Evolutionary conservation across 2,329 filamentous ascomycete species (phyloP).

Genomic region (Alternaria hordeiaustralica): DNA sequence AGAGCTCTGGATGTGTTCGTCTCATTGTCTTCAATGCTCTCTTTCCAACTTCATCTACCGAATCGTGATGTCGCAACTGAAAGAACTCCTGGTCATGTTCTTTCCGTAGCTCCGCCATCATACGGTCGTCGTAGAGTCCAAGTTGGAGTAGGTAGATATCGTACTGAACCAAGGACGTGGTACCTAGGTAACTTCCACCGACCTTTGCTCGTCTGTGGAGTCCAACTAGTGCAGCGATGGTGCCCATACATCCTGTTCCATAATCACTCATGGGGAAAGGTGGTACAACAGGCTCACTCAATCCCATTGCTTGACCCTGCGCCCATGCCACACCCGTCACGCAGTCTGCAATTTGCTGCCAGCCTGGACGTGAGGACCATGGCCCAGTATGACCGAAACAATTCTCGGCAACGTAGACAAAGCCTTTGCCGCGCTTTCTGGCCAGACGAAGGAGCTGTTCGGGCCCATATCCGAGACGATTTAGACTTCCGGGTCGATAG

Average conservation of each 20-base stretch:
- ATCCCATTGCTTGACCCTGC: constrained; percentile 68
- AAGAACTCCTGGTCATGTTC: constrained; percentile 62
- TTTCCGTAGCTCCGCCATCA: constrained; percentile 61
- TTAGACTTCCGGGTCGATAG: constrained; percentile 71
- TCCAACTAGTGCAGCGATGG: constrained; percentile 69
- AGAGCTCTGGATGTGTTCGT: constrained; percentile 61
- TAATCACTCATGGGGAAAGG: constrained; percentile 68
- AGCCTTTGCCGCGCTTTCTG: constrained; percentile 63
- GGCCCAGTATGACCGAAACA: constrained; percentile 72
- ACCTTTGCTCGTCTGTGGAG: constrained; percentile 66
- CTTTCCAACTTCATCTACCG: constrained; percentile 69
- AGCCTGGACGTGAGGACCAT: constrained; percentile 70
- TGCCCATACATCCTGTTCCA: constrained; percentile 74
- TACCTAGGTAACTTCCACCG: constrained; percentile 72
- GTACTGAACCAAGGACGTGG: constrained; percentile 70
- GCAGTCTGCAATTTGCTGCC: constrained; percentile 76
- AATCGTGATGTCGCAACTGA: constrained; percentile 64
- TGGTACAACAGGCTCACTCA: constrained; percentile 69
- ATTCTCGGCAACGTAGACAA: constrained; percentile 73
- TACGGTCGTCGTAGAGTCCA: constrained; percentile 61
- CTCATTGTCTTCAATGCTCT: constrained; percentile 64
- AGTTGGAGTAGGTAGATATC: constrained; percentile 69
- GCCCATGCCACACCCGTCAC: constrained; percentile 66
- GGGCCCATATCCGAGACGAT: constrained; percentile 68
- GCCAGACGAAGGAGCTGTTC: constrained; percentile 61